phyloP scores from a whole-genome alignment of 768 basidiomycete genomes.

The Nidula microcarpa region DNA sequence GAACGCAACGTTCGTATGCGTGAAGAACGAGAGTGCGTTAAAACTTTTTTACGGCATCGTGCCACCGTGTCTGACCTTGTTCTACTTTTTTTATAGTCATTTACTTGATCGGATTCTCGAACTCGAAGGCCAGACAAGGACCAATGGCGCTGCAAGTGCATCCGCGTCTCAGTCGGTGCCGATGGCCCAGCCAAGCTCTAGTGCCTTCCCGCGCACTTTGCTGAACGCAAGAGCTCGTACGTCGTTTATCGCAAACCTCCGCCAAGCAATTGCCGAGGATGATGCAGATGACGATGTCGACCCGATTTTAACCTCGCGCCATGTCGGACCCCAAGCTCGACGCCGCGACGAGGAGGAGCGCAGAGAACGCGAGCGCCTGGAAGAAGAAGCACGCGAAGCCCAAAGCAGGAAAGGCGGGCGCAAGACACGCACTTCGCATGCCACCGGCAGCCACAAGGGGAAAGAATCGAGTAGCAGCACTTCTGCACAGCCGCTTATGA shows the following conservation, averaged over 20 bases:
- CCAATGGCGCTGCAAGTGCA: conserved; percentile 12
- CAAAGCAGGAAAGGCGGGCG: conserved; percentile 18
- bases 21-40: conserved; percentile 59
- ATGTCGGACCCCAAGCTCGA: conserved; percentile 40
- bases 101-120: conserved; percentile 61
- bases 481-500: conserved; percentile 1
- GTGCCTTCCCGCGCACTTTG: conserved; percentile 48
- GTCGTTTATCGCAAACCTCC: conserved; percentile 43
- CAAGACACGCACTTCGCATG: conserved; percentile 9
- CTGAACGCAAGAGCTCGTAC: conserved; percentile 37
- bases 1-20: conserved; percentile 62
- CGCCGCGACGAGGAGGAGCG: conserved; percentile 42
- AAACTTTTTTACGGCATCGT: conserved; percentile 4
- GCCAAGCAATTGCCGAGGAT: conserved; percentile 43
- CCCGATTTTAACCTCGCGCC: conserved; percentile 39
- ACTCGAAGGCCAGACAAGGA: conserved; percentile 5
- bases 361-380: conserved; percentile 32
- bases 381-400: conserved; percentile 41
- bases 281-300: conserved; percentile 44
- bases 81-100: conserved; percentile 27
- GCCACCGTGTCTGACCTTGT: neutral
- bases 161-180: conserved; percentile 2
- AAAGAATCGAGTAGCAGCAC: conserved; percentile 21
- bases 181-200: conserved; percentile 33
- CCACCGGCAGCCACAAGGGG: conserved; percentile 27